Evolutionary conservation across 768 basidiomycete species (phyloP), one percentile per base, ranked within the genome.

Genomic region (Tulasnella calospora): DNA sequence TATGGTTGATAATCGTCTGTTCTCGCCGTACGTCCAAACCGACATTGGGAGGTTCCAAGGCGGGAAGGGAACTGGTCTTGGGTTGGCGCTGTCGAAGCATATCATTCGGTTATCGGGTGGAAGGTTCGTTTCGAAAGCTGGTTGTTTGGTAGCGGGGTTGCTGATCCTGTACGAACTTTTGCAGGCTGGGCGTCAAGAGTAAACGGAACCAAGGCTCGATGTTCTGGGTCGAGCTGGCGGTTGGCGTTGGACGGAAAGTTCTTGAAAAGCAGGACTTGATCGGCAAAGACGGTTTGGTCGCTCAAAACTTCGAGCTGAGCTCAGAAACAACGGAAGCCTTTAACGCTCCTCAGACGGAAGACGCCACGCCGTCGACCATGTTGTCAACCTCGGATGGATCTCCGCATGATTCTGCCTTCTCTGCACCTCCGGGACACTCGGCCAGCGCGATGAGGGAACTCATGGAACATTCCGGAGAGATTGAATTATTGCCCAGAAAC

Each of bases 151-250:
- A 10, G 9, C 9, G 10, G 8, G 19, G n/a, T 46, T 69, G 69
- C 69, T 75, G 30, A 75, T 44, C 8, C 4, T 35, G 33, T 30
- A 7, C 5, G 67, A 0, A 41, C 27, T 71, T 72, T 51, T 10
- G 19, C 51, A 88, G 93, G 73, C 84, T 94, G 38, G 93, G 85
- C 67, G 85, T 85, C 23, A 83, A 85, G 69, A 82, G 81, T 67
- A 75, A 71, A 67, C 81, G 82, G 51, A 86, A 86, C 15, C 81
- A 89, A 81, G 95, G 95, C 21, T 93, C 91, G 46, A 94, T 92
- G 47, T 96, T 96, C 85, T 96, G 94, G 95, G 92, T 94, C 12
- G 93, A 94, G 83, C 83, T 94, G 46, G 91, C 86, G 19, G 72
- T 79, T 36, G 79, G 79, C 5, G 80, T 82, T n/a, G 81, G 81